These are phyloP conservation scores for Penicillium goetzii DNA, from an alignment of 495 filamentous ascomycete genomes.

Conservation along the genomic window DNA sequence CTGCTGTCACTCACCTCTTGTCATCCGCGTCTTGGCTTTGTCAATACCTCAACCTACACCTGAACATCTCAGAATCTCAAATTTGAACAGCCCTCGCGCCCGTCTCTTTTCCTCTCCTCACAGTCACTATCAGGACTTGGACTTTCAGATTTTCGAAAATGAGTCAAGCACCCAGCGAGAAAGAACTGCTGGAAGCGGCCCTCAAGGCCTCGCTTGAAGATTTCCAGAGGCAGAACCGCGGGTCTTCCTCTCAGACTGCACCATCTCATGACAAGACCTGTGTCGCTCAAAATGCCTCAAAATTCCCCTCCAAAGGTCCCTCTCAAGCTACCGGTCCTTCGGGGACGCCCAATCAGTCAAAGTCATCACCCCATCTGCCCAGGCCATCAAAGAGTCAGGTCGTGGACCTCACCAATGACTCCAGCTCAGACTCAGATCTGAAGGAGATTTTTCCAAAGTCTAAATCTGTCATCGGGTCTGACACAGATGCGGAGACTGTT, in stretches of 20 bases:
- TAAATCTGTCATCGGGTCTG: constrained; percentile 41
- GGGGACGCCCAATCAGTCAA: background rate
- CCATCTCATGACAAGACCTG: background rate
- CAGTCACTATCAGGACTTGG: background rate
- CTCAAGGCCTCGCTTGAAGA: constrained; percentile 8
- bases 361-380: background rate
- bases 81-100: background rate
- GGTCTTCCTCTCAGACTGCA: background rate
- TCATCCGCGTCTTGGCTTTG: background rate
- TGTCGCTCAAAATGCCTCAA: background rate
- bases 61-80: background rate
- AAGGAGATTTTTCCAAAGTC: constrained; percentile 38
- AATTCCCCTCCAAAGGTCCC: background rate
- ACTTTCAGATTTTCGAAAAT: background rate
- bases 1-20: background rate
- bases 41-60: background rate
- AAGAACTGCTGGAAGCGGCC: constrained; percentile 6
- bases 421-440: constrained; percentile 37
- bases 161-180: background rate
- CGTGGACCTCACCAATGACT: constrained; percentile 47
- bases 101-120: background rate
- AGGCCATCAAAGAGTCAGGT: constrained; percentile 13
- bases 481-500: constrained; percentile 33
- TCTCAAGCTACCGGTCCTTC: background rate
- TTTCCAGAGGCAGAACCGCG: background rate